Base-by-base conservation (phyloP, 2,329 filamentous ascomycete species). In the Herpotrichia juniperi region DNA sequence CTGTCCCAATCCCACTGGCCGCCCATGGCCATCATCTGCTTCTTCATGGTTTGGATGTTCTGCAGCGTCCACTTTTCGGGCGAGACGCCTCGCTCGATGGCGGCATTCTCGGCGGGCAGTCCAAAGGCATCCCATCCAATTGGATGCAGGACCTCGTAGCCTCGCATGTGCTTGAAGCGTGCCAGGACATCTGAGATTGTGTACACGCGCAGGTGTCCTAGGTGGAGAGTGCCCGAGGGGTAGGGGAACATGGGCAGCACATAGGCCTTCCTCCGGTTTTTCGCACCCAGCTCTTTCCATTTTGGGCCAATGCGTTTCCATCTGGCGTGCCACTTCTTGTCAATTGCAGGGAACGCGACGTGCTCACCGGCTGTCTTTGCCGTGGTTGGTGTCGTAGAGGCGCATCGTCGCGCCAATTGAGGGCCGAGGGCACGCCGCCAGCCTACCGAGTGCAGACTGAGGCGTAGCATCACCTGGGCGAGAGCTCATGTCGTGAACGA, bases 41-140 rank as follows among this genome's bases (percentile, higher is more conserved):
- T 79, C 79, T 92, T 96, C 92, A 96, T 96, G 64, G 84, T 87
- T 32, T 79, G 79, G 62, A 96, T 96, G 67, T 96, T 96, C 61
- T 81, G 79, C 66, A 80, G 82, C 0, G 92, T 96, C 92, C 92
- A 96, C 7, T 79, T 79, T 7, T 83, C 87, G 1, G 92, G 91
- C 65, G 90, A 84, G 54, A 93, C 81, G 11, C 90, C 90, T 56
- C 88, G 80, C 74, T 96, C 90, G 51, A 96, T 89, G 8, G 92
- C 92, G 16, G 92, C 92, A 76, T 96, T 96, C 74, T 96, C 92
- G 37, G 92, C 92, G 10, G 92, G 92, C 50, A 96, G 78, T 1
- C 92, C 92, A 75, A 96, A 96, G 4, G 91, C 90, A 78, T 96
- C 92, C 91, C 92, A 96, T 10, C 92, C 92, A 83, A 96, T 96